phyloP scores from a whole-genome alignment of 2,329 filamentous ascomycete genomes.

The Leptographium lundbergii region DNA sequence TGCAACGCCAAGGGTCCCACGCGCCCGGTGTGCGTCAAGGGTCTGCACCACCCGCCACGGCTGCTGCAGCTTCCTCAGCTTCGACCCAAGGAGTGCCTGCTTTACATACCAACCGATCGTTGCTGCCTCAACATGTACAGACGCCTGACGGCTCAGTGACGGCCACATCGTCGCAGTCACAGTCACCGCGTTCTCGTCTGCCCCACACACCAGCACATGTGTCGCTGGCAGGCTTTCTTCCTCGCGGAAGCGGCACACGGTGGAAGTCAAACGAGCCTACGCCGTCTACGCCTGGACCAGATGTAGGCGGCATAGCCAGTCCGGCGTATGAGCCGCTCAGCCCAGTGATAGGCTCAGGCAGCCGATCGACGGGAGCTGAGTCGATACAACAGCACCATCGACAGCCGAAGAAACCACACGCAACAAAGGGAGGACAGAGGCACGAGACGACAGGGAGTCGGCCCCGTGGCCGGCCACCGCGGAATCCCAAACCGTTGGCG shows the following conservation, averaged over 20 bases:
- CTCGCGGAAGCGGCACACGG: slow-evolving; percentile 34
- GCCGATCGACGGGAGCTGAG: background rate
- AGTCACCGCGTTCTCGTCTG: slow-evolving; percentile 4
- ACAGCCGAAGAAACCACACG: slow-evolving; percentile 7
- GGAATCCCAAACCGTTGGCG: background rate
- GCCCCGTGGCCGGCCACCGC: slow-evolving; percentile 4
- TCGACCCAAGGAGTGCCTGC: background rate
- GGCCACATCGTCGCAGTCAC: slow-evolving; percentile 6
- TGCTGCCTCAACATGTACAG: slow-evolving; percentile 6
- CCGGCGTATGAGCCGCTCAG: slow-evolving; percentile 48
- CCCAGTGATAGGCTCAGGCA: slow-evolving; percentile 25
- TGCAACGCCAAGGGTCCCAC: background rate
- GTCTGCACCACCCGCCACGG: background rate
- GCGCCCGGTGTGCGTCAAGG: too few relatives aligned
- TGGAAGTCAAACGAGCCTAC: slow-evolving; percentile 43
- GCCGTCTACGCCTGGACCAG: slow-evolving; percentile 40
- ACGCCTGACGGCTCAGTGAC: background rate
- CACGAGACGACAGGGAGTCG: background rate
- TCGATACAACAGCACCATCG: background rate
- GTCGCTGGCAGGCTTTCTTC: slow-evolving; percentile 2
- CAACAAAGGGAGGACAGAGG: background rate
- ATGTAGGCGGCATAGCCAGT: slow-evolving; percentile 30
- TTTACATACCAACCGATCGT: background rate
- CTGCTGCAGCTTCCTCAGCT: background rate
- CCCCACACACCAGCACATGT: slow-evolving; percentile 7